These are phyloP conservation scores for Pythium coloratum DNA, from an alignment of 352 stramenopile species.

Conservation along the genomic window DNA sequence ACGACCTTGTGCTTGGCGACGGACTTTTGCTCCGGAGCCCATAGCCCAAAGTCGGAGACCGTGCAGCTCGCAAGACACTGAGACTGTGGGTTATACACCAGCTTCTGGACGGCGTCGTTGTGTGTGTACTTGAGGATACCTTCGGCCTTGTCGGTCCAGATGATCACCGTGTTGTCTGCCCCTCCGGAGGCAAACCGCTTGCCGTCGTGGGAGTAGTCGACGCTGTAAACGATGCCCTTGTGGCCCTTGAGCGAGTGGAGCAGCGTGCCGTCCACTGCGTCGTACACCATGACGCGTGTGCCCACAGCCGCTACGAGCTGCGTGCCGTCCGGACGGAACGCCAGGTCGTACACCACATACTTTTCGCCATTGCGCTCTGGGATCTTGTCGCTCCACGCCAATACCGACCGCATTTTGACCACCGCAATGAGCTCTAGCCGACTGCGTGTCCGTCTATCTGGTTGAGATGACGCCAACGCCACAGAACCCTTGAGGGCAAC, in stretches of 20 bases:
- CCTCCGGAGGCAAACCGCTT: conserved; percentile 92
- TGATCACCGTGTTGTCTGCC: conserved; percentile 95
- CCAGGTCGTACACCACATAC: conserved; percentile 87
- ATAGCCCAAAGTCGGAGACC: conserved; percentile 94
- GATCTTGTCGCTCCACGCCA: conserved; percentile 87
- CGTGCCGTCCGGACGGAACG: conserved; percentile 89
- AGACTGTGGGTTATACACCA: conserved; percentile 92
- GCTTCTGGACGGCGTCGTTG: conserved; percentile 92
- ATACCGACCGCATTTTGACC: conserved; percentile 66
- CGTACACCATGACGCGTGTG: conserved; percentile 92
- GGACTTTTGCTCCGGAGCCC: conserved; percentile 91
- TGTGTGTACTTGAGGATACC: conserved; percentile 97
- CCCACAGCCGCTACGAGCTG: conserved; percentile 91
- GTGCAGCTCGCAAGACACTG: conserved; percentile 93
- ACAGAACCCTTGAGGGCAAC: conserved; percentile 1
- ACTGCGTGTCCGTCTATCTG: background rate
- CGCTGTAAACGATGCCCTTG: conserved; percentile 91
- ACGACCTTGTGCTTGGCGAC: conserved; percentile 95
- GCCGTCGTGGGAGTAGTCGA: conserved; percentile 90
- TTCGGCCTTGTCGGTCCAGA: conserved; percentile 94
- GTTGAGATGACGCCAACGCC: background rate
- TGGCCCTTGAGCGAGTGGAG: conserved; percentile 91
- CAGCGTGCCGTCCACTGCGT: conserved; percentile 87
- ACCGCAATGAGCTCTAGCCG: background rate
- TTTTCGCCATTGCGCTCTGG: conserved; percentile 86